Percentiles rank a stretch among this genome's conserved stretches.
phyloP scores from a whole-genome alignment of 169 alveolate species.

The Cryptosporidium meleagridis region DNA sequence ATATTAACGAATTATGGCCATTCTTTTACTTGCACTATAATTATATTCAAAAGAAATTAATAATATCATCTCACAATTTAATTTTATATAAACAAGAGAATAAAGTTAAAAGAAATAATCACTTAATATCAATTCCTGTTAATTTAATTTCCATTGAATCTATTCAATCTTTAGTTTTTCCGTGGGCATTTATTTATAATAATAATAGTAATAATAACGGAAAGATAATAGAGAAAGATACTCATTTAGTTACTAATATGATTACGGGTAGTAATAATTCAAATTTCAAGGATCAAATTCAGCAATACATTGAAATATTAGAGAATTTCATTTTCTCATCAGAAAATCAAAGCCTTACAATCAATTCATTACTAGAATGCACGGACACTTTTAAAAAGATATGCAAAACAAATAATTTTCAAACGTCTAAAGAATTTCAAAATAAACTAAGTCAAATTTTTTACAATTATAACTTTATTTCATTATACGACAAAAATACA shows the following conservation, averaged over 20 bases:
- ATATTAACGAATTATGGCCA: conserved; percentile 20
- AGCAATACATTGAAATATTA: not conserved
- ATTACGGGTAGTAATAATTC: not conserved
- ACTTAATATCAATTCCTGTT: not conserved
- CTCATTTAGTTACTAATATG: no score
- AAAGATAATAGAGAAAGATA: no score
- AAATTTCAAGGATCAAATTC: not conserved
- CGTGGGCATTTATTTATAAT: conserved; percentile 13
- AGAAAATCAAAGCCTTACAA: not conserved
- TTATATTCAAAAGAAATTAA: not conserved
- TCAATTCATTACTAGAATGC: not conserved
- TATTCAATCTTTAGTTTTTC: conserved; percentile 12
- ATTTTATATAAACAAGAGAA: not conserved
- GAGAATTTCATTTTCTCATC: not conserved
- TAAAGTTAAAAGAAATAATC: not conserved
- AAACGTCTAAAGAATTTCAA: not conserved
- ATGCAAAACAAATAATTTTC: not conserved
- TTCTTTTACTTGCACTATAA: conserved; percentile 13
- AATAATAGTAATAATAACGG: not conserved
- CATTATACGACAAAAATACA: not conserved
- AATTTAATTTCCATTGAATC: conserved; percentile 43
- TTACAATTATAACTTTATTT: conserved; percentile 3
- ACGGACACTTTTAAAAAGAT: not conserved
- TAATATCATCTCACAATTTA: conserved; percentile 1
- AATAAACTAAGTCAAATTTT: not conserved